These are phyloP conservation scores for Tetrahymena malaccensis DNA, from an alignment of 73 alveolate species.

Conservation along the genomic window DNA sequence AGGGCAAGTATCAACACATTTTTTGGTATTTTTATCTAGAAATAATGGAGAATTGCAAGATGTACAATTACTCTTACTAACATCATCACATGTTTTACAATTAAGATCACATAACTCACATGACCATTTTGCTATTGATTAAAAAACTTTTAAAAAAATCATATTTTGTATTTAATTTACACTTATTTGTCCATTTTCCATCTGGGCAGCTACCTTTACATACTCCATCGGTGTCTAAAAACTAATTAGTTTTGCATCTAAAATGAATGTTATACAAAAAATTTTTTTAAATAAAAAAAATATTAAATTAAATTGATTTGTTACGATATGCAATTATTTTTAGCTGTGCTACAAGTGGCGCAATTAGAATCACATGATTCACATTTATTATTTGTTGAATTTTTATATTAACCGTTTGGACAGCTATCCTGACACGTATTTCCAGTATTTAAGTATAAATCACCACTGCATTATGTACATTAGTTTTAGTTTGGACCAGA, in stretches of 20 bases:
- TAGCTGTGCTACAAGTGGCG: not conserved
- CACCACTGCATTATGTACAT: not conserved
- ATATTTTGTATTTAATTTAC: not conserved
- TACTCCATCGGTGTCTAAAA: not conserved
- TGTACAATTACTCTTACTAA: not conserved
- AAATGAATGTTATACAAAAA: too few relatives aligned
- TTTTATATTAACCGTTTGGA: not conserved
- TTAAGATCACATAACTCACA: not conserved
- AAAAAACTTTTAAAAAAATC: too few relatives aligned
- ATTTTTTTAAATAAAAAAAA: too few relatives aligned
- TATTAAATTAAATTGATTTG: too few relatives aligned
- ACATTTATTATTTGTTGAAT: not conserved
- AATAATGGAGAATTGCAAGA: not conserved
- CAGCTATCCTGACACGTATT: not conserved
- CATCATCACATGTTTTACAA: not conserved
- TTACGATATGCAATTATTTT: not conserved
- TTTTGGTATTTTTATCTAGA: not conserved
- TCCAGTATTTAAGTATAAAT: not conserved
- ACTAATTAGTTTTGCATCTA: not conserved
- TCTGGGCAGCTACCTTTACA: not conserved
- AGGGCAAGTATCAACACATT: not conserved
- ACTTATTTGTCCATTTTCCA: not conserved
- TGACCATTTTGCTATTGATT: not conserved
- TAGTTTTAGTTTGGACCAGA: not conserved
- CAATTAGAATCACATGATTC: not conserved